Percentiles rank a stretch among this genome's conserved stretches.
These are phyloP conservation scores for Rubroboletus pulcherrimus DNA, from an alignment of 768 basidiomycete genomes.

Conservation along the genomic window DNA sequence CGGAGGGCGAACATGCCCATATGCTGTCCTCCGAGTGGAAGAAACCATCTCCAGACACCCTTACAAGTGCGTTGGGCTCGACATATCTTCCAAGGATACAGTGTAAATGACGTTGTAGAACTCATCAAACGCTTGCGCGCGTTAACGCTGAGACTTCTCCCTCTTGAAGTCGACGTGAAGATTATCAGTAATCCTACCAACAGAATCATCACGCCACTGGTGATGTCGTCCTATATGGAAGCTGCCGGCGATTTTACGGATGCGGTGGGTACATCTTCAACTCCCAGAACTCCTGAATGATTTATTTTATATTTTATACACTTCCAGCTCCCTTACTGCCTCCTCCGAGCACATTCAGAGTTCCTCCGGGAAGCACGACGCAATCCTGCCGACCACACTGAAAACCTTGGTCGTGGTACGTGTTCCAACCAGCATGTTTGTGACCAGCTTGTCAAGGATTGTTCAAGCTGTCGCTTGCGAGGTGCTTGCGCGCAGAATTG, in stretches of 20 bases:
- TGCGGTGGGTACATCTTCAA: constrained; percentile 49
- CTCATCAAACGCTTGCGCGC: constrained; percentile 77
- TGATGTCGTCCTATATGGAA: constrained; percentile 70
- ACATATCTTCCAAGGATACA: background rate
- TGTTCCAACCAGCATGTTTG: background rate
- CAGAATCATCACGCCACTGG: constrained; percentile 76
- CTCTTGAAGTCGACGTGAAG: constrained; percentile 69
- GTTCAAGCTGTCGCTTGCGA: constrained; percentile 74
- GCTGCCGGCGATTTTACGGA: constrained; percentile 88
- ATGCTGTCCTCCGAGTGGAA: constrained; percentile 44
- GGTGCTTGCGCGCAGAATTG: constrained; percentile 73
- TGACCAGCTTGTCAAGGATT: background rate
- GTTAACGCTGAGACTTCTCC: constrained; percentile 70
- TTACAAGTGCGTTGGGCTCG: constrained; percentile 57
- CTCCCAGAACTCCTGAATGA: background rate
- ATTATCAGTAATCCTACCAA: constrained; percentile 73
- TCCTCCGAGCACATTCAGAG: constrained; percentile 71
- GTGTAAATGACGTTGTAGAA: constrained; percentile 40
- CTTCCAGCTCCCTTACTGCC: constrained; percentile 72
- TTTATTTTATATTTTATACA: background rate
- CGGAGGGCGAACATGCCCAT: constrained; percentile 39
- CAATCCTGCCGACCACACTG: constrained; percentile 82
- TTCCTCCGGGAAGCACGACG: constrained; percentile 81
- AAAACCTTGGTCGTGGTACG: constrained; percentile 77
- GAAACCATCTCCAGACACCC: constrained; percentile 62